Evolutionary conservation across 164 flowering plant genomes (phyloP).

Genomic region (Vitis rotundifolia): DNA sequence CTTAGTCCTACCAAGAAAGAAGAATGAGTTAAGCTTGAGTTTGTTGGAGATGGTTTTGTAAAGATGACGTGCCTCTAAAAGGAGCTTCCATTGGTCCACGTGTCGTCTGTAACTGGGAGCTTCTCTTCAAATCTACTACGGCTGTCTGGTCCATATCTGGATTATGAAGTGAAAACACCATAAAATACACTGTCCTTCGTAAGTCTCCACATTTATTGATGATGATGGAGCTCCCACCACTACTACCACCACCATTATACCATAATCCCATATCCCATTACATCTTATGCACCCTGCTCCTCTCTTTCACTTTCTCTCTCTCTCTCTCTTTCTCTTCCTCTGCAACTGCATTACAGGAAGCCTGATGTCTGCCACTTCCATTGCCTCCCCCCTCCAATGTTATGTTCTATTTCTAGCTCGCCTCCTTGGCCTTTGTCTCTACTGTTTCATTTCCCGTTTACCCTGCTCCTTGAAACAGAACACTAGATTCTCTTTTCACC

Average conservation of each 20-base stretch:
- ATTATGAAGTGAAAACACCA: slow-evolving; percentile 32
- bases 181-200: slow-evolving; percentile 13
- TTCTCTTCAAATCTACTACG: not conserved
- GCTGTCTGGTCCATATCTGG: slow-evolving; percentile 29
- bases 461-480: slow-evolving; percentile 18
- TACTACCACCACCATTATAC: slow-evolving; percentile 13
- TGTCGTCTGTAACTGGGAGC: slow-evolving; percentile 27
- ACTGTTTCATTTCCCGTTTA: not conserved
- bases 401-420: not conserved
- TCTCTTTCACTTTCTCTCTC: slow-evolving; percentile 9
- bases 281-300: not conserved
- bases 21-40: slow-evolving; percentile 2
- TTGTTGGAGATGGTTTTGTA: not conserved
- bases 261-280: not conserved
- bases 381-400: slow-evolving; percentile 8
- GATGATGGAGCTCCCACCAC: slow-evolving; percentile 46
- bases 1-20: slow-evolving; percentile 1
- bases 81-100: slow-evolving; percentile 35
- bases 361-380: slow-evolving; percentile 64
- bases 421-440: not conserved
- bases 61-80: slow-evolving; percentile 18
- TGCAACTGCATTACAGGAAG: slow-evolving; percentile 30
- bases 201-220: slow-evolving; percentile 27
- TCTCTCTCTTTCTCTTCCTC: slow-evolving; percentile 8
- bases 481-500: slow-evolving; percentile 4